Base-by-base conservation (phyloP, 345 rosid genomes). In the Gossypium stocksii region DNA sequence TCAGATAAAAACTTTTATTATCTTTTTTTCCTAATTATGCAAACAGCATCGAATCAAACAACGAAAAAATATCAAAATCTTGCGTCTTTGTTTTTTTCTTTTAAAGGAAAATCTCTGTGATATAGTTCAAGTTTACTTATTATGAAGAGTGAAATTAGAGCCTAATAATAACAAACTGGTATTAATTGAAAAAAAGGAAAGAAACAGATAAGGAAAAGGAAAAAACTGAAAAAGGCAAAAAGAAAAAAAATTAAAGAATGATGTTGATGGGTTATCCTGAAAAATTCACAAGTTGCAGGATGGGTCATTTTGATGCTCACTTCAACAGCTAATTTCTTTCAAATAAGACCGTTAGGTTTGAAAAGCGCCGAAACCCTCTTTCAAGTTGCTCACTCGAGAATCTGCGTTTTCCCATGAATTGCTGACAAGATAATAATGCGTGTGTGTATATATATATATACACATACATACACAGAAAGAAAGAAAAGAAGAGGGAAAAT, bases 191-290 rank as follows among this genome's bases (percentile, higher is more conserved):
- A 81, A 61, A 64, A 29, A 72, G 56, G 70, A 75, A 9, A 15
- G 22, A 49, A 49, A 49, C 4, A 10, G 14, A 3, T 13, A 11
- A 9, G 14, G 5, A 49, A 49, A 46, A 9, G 14, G 14, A 11
- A 9, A 67, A 15, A 46, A 69, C 52, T 59, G 52, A 77, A 66
- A 23, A n/a, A n/a, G 19, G 38, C 8, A 73, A 52, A 16, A 7
- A 22, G 19, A 14, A 76, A 49, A 7, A 12, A 52, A 59, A 67
- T 44, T 61, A 23, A 82, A 76, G 77, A 76, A 66, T 72, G 93
- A 87, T 80, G 85, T 74, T 75, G 90, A 91, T 80, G 84, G 89
- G 82, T 79, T 84, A 85, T 86, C 87, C 79, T 54, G 79, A 80
- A 78, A 84, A 53, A 81, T 78, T 82, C 75, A 71, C 75, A 76